Conservation (phyloP, 31 red algal genomes). For the Endocladia muricata region DNA sequence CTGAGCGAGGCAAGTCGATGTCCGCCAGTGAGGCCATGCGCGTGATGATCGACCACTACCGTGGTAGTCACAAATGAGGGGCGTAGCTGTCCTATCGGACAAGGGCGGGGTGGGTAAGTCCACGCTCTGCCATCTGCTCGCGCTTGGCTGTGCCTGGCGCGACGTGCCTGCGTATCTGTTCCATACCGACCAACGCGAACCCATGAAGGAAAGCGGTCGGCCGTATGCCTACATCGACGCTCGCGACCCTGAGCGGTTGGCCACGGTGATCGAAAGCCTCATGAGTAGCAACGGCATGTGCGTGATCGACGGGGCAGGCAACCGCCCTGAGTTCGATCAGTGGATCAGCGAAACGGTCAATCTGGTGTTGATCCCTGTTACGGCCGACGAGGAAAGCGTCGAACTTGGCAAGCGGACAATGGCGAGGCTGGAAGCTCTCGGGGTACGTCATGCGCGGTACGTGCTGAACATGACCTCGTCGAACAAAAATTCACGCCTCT, state of each 20-base stretch:
- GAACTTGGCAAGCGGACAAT: neutral
- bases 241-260: neutral
- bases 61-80: no score
- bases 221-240: constrained; percentile 1
- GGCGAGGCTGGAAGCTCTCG: neutral
- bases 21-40: no score
- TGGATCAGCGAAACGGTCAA: neutral
- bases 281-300: neutral
- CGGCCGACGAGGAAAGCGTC: neutral
- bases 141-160: neutral
- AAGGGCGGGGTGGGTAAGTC: no score
- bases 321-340: neutral
- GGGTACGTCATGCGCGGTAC: neutral
- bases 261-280: neutral
- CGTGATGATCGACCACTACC: no score
- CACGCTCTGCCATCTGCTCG: no score
- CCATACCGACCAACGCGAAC: neutral
- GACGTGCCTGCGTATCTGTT: neutral
- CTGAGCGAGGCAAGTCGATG: no score
- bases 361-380: neutral
- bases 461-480: neutral
- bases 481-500: neutral
- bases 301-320: neutral
- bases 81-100: no score
- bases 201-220: neutral